Base-by-base conservation (phyloP, 345 rosid species). In the Adansonia digitata region DNA sequence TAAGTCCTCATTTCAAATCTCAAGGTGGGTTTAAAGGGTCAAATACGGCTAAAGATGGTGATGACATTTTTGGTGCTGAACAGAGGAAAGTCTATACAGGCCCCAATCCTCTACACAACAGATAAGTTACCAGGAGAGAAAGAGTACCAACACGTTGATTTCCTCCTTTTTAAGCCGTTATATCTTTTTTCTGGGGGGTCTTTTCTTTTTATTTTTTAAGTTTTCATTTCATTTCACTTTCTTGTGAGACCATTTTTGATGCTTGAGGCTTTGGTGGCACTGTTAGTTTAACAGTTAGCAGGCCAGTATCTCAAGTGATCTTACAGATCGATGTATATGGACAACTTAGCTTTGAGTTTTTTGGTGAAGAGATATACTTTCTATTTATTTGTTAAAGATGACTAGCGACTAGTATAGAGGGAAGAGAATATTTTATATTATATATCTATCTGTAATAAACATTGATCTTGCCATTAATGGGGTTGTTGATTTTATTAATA, bases 21-120 rank as follows among this genome's bases (percentile, higher is more conserved):
- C 71, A 27, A 66, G 77, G 69, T 22, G 49, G 69, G 67, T 56
- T 71, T 49, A 34, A 74, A 60, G 72, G 67, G 46, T 66, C 77
- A 60, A 79, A 49, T 20, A 46, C 49, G 39, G 69, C 61, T 18
- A 73, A 72, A 70, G 76, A 51, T n/a, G 79, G 70, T 42, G 84
- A 74, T 66, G 77, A 67, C 37, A 18, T 69, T 79, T 82, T 85
- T 68, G 83, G 73, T 24, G 86, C 74, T 70, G 88, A 85, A 49
- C 81, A 84, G 86, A 88, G 92, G 73, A 88, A 72, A 80, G 78
- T 88, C 78, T 48, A 77, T 71, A 88, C 90, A 49, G 92, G 92
- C 74, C 89, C 92, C 59, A 86, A 88, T 69, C 92, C 92, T 74
- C 84, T 88, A 48, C 92, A 88, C 74, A 88, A 88, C 69, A 82